A percentile compares a stretch with the other conserved stretches of the same genome.
Evolutionary conservation across 179 eudicot species (phyloP).

Genomic region (Beta corolliflora): DNA sequence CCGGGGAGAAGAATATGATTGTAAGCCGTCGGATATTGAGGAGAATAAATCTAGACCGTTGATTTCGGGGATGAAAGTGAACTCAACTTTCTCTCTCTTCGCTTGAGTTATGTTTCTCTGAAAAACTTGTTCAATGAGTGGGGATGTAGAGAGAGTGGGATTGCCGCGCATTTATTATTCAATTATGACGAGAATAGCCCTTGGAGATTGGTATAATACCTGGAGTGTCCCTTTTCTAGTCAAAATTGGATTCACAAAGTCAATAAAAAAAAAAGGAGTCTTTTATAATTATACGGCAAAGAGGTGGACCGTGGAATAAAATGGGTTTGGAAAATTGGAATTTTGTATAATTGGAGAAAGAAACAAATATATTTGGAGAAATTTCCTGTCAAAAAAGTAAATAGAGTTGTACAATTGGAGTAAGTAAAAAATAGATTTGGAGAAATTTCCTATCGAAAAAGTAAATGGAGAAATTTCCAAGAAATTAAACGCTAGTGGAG

Average conservation of each 20-base stretch:
- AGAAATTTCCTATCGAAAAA: neutral
- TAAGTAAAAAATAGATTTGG: neutral
- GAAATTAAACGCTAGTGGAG: too few species aligned
- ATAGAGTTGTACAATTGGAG: neutral
- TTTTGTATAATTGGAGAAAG: too few species aligned
- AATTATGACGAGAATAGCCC: neutral
- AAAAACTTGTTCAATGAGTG: constrained; percentile 2
- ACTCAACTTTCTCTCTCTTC: neutral
- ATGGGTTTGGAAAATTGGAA: constrained; percentile 8
- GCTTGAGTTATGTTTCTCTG: constrained; percentile 8
- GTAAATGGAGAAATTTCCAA: too few species aligned
- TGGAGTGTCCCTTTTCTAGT: neutral
- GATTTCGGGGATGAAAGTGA: neutral
- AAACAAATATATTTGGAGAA: neutral
- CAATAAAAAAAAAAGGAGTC: constrained; percentile 1
- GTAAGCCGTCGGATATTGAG: constrained; percentile 8
- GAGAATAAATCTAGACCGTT: constrained; percentile 15
- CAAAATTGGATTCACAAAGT: constrained; percentile 9
- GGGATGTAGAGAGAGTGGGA: neutral
- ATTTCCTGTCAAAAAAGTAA: neutral
- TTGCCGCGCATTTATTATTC: constrained; percentile 25
- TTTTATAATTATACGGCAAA: constrained; percentile 9
- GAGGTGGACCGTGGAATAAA: neutral
- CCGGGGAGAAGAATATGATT: neutral
- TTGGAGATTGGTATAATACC: neutral